Evolutionary conservation across 306 rosid genomes (phyloP).

Genomic region (Malus domestica): DNA sequence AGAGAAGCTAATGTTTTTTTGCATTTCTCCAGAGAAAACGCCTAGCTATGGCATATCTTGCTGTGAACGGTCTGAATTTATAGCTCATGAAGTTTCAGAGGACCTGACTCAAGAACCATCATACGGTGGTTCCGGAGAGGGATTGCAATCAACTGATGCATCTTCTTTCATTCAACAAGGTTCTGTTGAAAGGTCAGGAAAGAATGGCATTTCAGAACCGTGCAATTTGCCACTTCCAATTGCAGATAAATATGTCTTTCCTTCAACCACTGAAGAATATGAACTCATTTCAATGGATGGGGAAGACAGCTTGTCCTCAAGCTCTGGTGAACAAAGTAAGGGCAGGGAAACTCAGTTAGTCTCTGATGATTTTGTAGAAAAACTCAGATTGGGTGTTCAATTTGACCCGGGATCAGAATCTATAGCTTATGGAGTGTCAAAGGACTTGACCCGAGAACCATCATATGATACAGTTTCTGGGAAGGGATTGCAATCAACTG

Average conservation of each 20-base stretch:
- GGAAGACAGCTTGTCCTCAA: constrained; percentile 8
- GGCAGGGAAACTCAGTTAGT: constrained; percentile 1
- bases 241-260: constrained; percentile 3
- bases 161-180: not conserved
- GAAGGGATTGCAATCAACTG: no score
- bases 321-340: not conserved
- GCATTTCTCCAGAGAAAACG: not conserved
- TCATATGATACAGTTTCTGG: no score
- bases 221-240: constrained; percentile 13
- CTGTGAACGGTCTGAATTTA: not conserved
- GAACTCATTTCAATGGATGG: constrained; percentile 1
- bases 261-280: constrained; percentile 10
- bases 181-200: constrained; percentile 5
- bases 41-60: not conserved
- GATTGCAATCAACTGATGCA: not conserved
- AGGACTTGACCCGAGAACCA: no score
- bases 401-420: not conserved
- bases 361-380: not conserved
- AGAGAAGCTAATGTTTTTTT: not conserved
- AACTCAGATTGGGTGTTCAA: not conserved
- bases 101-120: not conserved
- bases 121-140: not conserved
- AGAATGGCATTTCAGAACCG: not conserved
- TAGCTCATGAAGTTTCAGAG: not conserved
- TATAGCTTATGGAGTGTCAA: no score